A percentile compares a stretch with the other conserved stretches of the same genome.
These are phyloP conservation scores for Lactifluus hygrophoroides DNA, from an alignment of 768 basidiomycete species.

Conservation along the genomic window DNA sequence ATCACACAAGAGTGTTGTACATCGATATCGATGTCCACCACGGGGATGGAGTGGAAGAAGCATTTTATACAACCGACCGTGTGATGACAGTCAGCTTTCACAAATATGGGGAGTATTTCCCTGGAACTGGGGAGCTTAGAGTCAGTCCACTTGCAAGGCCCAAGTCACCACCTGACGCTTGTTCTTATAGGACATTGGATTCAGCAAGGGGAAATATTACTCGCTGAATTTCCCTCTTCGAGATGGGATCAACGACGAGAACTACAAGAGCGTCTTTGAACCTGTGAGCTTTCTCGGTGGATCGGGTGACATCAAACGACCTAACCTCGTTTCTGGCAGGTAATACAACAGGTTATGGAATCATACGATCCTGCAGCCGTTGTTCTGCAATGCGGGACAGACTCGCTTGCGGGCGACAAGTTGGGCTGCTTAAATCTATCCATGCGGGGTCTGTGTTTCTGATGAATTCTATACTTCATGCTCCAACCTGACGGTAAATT, in stretches of 20 bases:
- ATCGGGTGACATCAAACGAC: not conserved
- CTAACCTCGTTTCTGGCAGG: slow-evolving; percentile 37
- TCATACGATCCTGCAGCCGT: slow-evolving; percentile 91
- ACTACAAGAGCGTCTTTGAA: slow-evolving; percentile 91
- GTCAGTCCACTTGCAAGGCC: slow-evolving; percentile 35
- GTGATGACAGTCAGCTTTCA: slow-evolving; percentile 99
- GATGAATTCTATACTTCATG: not conserved
- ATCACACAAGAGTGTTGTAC: slow-evolving; percentile 90
- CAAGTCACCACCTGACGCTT: not conserved
- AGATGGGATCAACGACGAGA: slow-evolving; percentile 92
- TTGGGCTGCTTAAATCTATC: slow-evolving; percentile 93
- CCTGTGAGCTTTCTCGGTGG: slow-evolving; percentile 48
- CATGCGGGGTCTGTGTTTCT: slow-evolving; percentile 60
- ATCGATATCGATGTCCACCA: slow-evolving; percentile 99
- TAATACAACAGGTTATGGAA: slow-evolving; percentile 90
- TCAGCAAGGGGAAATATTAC: slow-evolving; percentile 91
- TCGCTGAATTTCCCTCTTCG: slow-evolving; percentile 90
- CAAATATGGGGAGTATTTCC: slow-evolving; percentile 98
- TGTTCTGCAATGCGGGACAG: slow-evolving; percentile 95
- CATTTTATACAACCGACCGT: slow-evolving; percentile 96
- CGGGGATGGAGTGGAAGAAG: slow-evolving; percentile 98
- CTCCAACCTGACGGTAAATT: not conserved
- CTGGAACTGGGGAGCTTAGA: slow-evolving; percentile 94
- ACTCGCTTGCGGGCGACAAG: slow-evolving; percentile 94
- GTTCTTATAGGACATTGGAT: slow-evolving; percentile 68